Evolutionary conservation across 2,329 filamentous ascomycete species (phyloP), one percentile per base, ranked within the genome.

Genomic region (Davidsoniella neocaledoniae): DNA sequence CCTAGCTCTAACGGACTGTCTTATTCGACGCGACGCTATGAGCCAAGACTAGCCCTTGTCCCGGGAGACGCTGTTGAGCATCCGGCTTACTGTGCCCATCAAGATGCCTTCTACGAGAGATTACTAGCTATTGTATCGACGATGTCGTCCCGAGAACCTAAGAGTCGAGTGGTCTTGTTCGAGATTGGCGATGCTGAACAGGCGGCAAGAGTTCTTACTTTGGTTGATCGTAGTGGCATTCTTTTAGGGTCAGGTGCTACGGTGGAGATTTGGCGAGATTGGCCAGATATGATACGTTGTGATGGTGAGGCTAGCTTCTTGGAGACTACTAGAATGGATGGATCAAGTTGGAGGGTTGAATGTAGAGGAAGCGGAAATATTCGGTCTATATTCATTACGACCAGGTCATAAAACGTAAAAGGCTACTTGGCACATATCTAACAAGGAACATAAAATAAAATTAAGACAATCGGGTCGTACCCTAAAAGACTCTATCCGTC

Each of bases 21-120:
- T 6, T 87, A 84, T 58, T 90, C 84, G 10, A 90, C 95, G 26
- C 76, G 86, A 14, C 77, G 77, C 43, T 86, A 78, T 60, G 91
- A 98, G 64, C 91, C 91, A 3, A 75, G 68, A 55, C 64, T 84
- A 10, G 91, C 91, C 0, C 70, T 96, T 12, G 84, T 96, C 8
- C 73, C 74, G 0, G 55, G 55, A 12, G 51, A 58, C 2, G 51
- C 51, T 41, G 50, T 65, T 3, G 56, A 60, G 9, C 48, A 56
- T 8, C 63, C 65, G 3, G 23, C 51, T 9, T 57, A 57, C 8
- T 67, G 66, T 56, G 51, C 56, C 5, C 59, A 58, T 39, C 68
- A 72, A 51, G 68, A 78, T 48, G 62, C 74, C 1, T 91, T 91
- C 60, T 91, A 91, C 58, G 70, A 71, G 2, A 68, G 72, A 5